A percentile compares a stretch with the other conserved stretches of the same genome.
These are phyloP conservation scores for Sarocladiaceae sp. DNA, from an alignment of 2,329 filamentous ascomycete genomes.

Conservation along the genomic window DNA sequence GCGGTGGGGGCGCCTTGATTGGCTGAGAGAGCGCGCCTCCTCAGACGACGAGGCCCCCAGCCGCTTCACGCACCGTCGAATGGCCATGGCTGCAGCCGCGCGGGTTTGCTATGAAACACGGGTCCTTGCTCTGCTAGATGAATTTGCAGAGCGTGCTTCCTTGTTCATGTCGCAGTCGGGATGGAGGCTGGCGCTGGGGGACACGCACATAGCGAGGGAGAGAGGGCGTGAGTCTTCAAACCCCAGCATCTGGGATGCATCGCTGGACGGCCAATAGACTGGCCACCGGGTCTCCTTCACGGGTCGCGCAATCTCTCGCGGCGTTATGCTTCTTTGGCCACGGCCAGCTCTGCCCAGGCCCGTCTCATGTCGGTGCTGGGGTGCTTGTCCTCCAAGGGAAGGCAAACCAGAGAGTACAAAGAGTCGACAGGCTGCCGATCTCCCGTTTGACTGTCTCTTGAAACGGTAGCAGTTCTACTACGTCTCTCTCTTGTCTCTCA, in stretches of 20 bases:
- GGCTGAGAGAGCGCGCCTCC: conserved; percentile 16
- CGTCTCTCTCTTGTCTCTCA: conserved; percentile 9
- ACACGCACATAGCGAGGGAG: neutral
- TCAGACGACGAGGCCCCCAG: conserved; percentile 13
- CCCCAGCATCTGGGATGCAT: neutral
- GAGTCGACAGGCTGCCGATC: conserved; percentile 12
- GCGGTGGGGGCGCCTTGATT: conserved; percentile 18
- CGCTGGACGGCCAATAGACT: neutral
- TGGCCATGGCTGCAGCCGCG: conserved; percentile 6
- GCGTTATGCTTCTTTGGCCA: conserved; percentile 7
- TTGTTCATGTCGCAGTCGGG: neutral
- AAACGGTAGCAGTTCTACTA: conserved; percentile 2
- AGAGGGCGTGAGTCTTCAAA: neutral
- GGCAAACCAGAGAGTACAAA: conserved; percentile 9
- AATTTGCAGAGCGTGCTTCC: too few relatives aligned
- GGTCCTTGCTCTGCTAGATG: neutral
- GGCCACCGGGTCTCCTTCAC: conserved; percentile 4
- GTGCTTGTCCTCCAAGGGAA: neutral
- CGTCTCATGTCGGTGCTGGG: too few relatives aligned
- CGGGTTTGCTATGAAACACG: conserved; percentile 5
- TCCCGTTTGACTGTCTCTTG: conserved; percentile 5
- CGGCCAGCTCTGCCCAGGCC: conserved; percentile 2
- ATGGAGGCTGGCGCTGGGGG: too few relatives aligned
- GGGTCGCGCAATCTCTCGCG: conserved; percentile 11
- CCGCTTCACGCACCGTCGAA: neutral